Base-by-base conservation (phyloP, 768 basidiomycete species). In the Fomitopsis serialis region DNA sequence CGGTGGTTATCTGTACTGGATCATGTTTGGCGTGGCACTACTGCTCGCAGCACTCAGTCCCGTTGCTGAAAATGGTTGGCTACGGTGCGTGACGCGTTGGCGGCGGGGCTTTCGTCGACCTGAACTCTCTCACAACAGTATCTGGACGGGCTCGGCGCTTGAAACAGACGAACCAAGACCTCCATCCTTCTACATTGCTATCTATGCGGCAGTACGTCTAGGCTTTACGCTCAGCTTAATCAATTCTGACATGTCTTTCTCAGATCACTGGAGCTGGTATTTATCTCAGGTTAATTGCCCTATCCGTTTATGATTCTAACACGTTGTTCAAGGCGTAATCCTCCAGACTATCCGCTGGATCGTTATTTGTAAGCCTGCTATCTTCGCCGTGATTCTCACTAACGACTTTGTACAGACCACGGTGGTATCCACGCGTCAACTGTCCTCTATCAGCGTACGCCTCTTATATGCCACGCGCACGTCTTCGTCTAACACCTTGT, bases 371-470 rank as follows among this genome's bases (percentile, higher is more conserved):
- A 59, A 63, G 79, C 72, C 44, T 11, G 22, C 7, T 45, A 23
- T 21, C 6, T 19, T n/a, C 45, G 19, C 35, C 23, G 4, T 23
- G 48, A 36, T 42, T 63, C 13, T 63, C 37, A 52, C 10, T 34
- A 52, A 23, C 46, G 37, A 21, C 45, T 1, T 61, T 43, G 47
- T 62, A 75, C 83, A 94, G 67, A 72, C 70, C 52, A 61, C 23
- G 63, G 63, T 21, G 93, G 93, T n/a, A 85, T 96, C 55, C 80
- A 79, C 53, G 91, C 92, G 2, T 92, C 90, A 1, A 77, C 74
- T 2, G 79, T 86, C n/a, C 74, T 95, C 13, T 92, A 96, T 70
- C 75, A 89, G 64, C 72, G 85, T 85, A 55, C 29, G 53, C n/a
- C 19, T n/a, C n/a, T 45, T 2, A 9, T 3, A 19, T n/a, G 23